A percentile compares a stretch with the other conserved stretches of the same genome.
Conservation (phyloP, 2,329 filamentous ascomycete species). For the Sarocladiaceae sp. region DNA sequence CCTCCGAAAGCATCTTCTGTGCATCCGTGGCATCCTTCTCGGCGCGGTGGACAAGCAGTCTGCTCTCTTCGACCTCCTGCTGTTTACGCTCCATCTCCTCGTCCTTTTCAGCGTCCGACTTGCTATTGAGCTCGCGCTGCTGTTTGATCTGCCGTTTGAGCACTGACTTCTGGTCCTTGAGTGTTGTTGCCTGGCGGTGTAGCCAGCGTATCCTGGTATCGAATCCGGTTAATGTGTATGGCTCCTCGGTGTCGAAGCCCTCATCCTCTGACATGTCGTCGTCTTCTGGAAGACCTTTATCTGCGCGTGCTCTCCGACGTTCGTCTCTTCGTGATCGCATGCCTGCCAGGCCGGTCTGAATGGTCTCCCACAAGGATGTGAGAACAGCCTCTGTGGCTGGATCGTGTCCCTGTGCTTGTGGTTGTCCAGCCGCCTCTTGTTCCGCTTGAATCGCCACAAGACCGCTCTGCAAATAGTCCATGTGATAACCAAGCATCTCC, state of each 20-base stretch:
- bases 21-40: constrained; percentile 33
- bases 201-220: constrained; percentile 74
- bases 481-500: constrained; percentile 48
- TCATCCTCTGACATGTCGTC: constrained; percentile 62
- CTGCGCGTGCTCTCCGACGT: constrained; percentile 45
- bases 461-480: constrained; percentile 68
- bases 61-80: constrained; percentile 48
- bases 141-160: constrained; percentile 91
- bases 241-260: constrained; percentile 50
- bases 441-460: constrained; percentile 57
- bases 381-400: constrained; percentile 44
- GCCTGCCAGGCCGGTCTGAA: constrained; percentile 47
- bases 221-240: constrained; percentile 73
- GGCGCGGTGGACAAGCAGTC: constrained; percentile 28
- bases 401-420: constrained; percentile 12
- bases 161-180: constrained; percentile 86
- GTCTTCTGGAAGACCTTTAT: constrained; percentile 55
- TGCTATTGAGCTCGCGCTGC: constrained; percentile 86
- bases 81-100: constrained; percentile 56
- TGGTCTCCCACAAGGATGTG: constrained; percentile 52
- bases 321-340: constrained; percentile 51
- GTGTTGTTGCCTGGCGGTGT: constrained; percentile 67
- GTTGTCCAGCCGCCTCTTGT: constrained; percentile 35
- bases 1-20: constrained; percentile 45
- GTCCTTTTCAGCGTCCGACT: constrained; percentile 71